Base-by-base conservation (phyloP, 805 yeast genomes). In the Candida boidinii region DNA sequence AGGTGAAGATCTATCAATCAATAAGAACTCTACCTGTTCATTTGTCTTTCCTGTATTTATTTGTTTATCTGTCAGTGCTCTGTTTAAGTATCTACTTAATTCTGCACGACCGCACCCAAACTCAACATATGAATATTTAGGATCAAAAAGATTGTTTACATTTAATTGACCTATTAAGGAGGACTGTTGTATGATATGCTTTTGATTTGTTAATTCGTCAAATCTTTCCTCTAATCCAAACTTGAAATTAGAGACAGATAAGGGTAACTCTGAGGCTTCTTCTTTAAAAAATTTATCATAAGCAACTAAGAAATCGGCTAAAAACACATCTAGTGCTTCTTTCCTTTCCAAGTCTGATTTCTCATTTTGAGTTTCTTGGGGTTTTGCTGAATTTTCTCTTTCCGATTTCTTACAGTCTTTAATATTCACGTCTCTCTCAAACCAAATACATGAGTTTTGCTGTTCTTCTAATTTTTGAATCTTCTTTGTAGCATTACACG, bases 61-160 rank as follows among this genome's bases (percentile, higher is more conserved):
- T 10, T 36, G 29, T 20, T 45, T 43, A 4, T 39, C 31, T 28
- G 44, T 41, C 23, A 58, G 28, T 3, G 62, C 43, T 49, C 58
- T 32, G 49, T 55, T 65, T 10, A 83, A 58, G 45, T 75, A 81
- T 37, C 94, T 56, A 1, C 87, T 70, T 17, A 87, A 64, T 49
- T 88, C 96, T 2, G 84, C 95, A 41, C 88, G 71, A 0, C 96
- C 96, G 53, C 95, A 83, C 1, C 96, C 96, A 62, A 85, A 86
- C 54, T 87, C 96, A 19, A 81, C 51, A 48, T 74, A 73, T 31
- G 64, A 56, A 23, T 45, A 34, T 3, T 43, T 37, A 2, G 51
- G 26, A 1, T 54, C 51, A 24, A 79, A 56, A 7, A 79, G 48
- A 0, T 49, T 49, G 12, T 53, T 41, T 4, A 55, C 50, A 17